A percentile compares a stretch with the other conserved stretches of the same genome.
Conservation (phyloP, 352 stramenopile species). For the Phytophthora tubulina region DNA sequence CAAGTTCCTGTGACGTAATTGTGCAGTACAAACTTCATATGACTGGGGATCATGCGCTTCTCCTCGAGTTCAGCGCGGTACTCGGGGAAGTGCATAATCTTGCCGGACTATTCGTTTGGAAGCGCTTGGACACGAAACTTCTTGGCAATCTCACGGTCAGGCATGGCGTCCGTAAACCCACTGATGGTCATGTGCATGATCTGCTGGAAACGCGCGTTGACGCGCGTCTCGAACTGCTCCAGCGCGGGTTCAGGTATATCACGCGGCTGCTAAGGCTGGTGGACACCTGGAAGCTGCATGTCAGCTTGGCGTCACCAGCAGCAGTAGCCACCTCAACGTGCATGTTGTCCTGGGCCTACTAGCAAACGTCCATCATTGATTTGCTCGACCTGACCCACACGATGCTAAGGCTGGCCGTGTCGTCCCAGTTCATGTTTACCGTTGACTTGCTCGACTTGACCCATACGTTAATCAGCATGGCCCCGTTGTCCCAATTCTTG, state of each 20-base stretch:
- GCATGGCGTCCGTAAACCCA: slow-evolving; percentile 96
- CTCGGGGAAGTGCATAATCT: slow-evolving; percentile 94
- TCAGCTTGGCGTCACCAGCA: slow-evolving; percentile 39
- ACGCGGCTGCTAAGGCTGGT: slow-evolving; percentile 90
- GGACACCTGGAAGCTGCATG: slow-evolving; percentile 80
- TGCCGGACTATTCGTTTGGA: slow-evolving; percentile 92
- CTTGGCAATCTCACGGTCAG: slow-evolving; percentile 94
- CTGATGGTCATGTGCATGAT: slow-evolving; percentile 95
- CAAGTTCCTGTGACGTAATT: slow-evolving; percentile 93
- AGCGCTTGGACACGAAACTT: slow-evolving; percentile 86
- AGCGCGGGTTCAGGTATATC: slow-evolving; percentile 94
- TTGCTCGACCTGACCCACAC: no score
- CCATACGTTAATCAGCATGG: no score
- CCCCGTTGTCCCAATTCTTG: no score
- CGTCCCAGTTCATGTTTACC: no score
- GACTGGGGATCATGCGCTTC: slow-evolving; percentile 79
- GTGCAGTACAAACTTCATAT: slow-evolving; percentile 99
- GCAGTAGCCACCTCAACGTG: slow-evolving; percentile 87
- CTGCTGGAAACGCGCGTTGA: slow-evolving; percentile 95
- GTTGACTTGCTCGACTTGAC: no score
- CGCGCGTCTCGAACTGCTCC: slow-evolving; percentile 88
- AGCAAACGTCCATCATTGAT: no score
- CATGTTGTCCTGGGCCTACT: no score
- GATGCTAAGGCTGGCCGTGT: no score
- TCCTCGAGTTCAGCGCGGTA: slow-evolving; percentile 96